A percentile compares a stretch with the other conserved stretches of the same genome.
These are phyloP conservation scores for Pelargonium nanum DNA, from an alignment of 345 rosid species.

Conservation along the genomic window DNA sequence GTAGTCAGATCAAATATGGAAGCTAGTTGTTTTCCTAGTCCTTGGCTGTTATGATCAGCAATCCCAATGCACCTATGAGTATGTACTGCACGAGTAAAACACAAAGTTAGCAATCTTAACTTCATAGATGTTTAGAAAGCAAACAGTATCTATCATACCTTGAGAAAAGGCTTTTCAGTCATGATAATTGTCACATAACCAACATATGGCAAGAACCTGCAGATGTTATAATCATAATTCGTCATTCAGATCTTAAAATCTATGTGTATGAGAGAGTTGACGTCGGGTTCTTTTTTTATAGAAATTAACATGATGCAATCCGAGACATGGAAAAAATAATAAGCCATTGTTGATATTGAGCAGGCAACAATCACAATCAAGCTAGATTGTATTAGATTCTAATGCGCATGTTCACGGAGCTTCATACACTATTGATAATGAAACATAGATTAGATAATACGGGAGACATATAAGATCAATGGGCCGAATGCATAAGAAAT, in stretches of 20 bases:
- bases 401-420: too few species aligned
- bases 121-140: not conserved
- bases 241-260: not conserved
- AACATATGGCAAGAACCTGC: conserved; percentile 67
- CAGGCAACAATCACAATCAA: too few species aligned
- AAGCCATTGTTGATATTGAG: too few species aligned
- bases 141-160: conserved; percentile 27
- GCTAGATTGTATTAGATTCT: too few species aligned
- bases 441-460: too few species aligned
- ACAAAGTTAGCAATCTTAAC: not conserved
- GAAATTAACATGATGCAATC: too few species aligned
- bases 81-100: conserved; percentile 38
- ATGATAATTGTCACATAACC: conserved; percentile 74
- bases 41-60: conserved; percentile 56
- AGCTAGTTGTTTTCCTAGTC: conserved; percentile 25
- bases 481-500: not conserved
- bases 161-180: conserved; percentile 67
- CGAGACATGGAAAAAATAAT: too few species aligned
- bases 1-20: too few species aligned
- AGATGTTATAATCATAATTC: not conserved
- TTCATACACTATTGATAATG: too few species aligned
- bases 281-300: not conserved
- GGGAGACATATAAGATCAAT: not conserved
- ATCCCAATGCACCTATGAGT: conserved; percentile 43
- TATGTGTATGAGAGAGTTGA: not conserved